Percentiles rank a stretch among this genome's conserved stretches.
Conservation (phyloP, 2,329 filamentous ascomycete genomes). For the Neofusicoccum kwambonambiense region DNA sequence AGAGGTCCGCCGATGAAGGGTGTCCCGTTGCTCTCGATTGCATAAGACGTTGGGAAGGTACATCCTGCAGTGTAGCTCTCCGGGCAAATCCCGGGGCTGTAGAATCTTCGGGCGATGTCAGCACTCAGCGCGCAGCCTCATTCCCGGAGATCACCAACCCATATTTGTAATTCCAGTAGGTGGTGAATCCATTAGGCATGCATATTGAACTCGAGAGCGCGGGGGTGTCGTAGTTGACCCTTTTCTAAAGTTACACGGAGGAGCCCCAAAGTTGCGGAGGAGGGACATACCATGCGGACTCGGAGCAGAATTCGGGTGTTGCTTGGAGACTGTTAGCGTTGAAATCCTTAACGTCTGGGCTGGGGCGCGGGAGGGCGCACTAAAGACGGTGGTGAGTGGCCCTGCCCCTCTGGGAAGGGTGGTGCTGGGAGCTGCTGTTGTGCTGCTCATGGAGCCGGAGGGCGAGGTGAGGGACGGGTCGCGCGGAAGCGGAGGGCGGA, state of each 20-base stretch:
- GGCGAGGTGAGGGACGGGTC: neutral
- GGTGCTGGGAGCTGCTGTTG: neutral
- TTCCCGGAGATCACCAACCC: neutral
- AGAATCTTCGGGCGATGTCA: neutral
- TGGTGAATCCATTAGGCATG: neutral
- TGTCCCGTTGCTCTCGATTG: neutral
- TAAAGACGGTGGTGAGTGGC: conserved; percentile 4
- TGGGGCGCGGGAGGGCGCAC: neutral
- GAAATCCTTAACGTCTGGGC: too few relatives aligned
- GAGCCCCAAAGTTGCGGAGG: neutral
- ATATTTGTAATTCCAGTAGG: neutral
- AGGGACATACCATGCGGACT: neutral
- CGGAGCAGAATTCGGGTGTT: neutral
- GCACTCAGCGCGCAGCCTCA: neutral
- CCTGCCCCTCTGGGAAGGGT: neutral
- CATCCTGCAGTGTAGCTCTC: conserved; percentile 1
- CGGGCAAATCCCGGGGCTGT: neutral
- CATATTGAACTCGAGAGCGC: conserved; percentile 1
- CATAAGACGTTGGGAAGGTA: neutral
- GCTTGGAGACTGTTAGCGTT: neutral
- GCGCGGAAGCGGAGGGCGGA: neutral
- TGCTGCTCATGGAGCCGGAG: neutral
- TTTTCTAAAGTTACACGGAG: neutral
- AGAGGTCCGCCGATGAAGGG: neutral
- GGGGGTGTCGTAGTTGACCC: neutral